A percentile compares a stretch with the other conserved stretches of the same genome.
These are phyloP conservation scores for Euphorbia lathyris DNA, from an alignment of 345 rosid species.

Conservation along the genomic window DNA sequence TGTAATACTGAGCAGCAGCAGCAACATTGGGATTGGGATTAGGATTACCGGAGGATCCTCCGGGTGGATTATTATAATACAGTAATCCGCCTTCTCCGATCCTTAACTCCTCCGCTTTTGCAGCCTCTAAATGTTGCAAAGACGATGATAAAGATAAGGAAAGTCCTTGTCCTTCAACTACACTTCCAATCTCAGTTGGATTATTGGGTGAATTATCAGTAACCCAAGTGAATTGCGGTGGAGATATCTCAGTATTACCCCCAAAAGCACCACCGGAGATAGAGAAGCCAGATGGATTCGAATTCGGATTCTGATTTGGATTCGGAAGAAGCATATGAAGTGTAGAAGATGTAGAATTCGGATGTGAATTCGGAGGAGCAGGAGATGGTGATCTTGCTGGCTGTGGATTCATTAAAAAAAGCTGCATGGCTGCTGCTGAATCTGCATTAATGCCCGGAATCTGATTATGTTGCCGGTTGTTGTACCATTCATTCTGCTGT, in stretches of 20 bases:
- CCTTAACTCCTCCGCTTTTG: conserved; percentile 79
- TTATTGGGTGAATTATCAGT: conserved; percentile 41
- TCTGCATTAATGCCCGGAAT: conserved; percentile 65
- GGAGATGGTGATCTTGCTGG: conserved; percentile 69
- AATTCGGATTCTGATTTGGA: conserved; percentile 67
- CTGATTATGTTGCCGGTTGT: conserved; percentile 36
- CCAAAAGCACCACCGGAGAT: conserved; percentile 32
- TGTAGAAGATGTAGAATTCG: conserved; percentile 50
- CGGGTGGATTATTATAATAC: conserved; percentile 40
- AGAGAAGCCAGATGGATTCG: conserved; percentile 51
- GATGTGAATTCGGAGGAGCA: conserved; percentile 32
- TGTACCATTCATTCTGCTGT: conserved; percentile 46
- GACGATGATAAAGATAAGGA: conserved; percentile 81
- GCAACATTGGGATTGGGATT: no score
- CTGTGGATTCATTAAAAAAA: conserved; percentile 81
- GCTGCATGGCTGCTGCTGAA: conserved; percentile 89
- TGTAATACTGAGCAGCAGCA: conserved; percentile 42
- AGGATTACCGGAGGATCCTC: conserved; percentile 37
- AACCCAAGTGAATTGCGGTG: conserved; percentile 61
- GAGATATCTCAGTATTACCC: conserved; percentile 37
- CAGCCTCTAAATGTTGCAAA: conserved; percentile 72
- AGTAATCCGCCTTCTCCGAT: conserved; percentile 50
- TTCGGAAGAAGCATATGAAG: conserved; percentile 86
- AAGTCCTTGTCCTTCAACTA: conserved; percentile 79
- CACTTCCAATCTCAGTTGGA: conserved; percentile 49